These are phyloP conservation scores for Eucalyptus brandiana DNA, from an alignment of 345 rosid species.

Conservation along the genomic window DNA sequence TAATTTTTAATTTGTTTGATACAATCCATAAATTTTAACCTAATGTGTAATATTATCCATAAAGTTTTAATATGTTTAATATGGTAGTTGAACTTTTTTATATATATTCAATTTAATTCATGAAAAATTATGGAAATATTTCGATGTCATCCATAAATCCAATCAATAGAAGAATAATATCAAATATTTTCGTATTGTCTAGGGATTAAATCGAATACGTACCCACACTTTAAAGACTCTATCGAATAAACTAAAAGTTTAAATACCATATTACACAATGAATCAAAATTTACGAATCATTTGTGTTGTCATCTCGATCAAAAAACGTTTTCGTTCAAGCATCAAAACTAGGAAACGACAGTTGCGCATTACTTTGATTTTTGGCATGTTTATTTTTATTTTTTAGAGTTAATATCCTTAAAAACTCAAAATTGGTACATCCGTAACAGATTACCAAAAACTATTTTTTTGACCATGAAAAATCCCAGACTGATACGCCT, in stretches of 20 bases:
- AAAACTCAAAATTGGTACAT: rapidly evolving
- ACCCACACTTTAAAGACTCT: rapidly evolving
- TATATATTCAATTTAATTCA: no score
- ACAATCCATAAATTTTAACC: no score
- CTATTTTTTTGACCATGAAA: no score
- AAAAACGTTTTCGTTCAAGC: rapidly evolving
- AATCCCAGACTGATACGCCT: rapidly evolving
- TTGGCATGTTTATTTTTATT: neutral
- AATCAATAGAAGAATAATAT: no score
- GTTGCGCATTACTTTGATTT: neutral
- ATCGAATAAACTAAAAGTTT: neutral
- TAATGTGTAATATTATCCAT: no score
- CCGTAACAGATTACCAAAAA: rapidly evolving
- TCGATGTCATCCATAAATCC: no score
- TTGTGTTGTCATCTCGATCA: rapidly evolving
- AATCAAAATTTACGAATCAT: neutral
- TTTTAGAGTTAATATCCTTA: rapidly evolving
- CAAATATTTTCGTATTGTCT: no score
- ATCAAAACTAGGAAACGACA: neutral
- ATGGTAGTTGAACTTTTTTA: neutral
- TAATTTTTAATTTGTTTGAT: no score
- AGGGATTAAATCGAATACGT: neutral
- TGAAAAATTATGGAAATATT: no score
- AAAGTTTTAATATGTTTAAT: no score
- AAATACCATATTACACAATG: neutral